phyloP scores from a whole-genome alignment of 2,329 filamentous ascomycete genomes.

The Rasamsonia emersonii region DNA sequence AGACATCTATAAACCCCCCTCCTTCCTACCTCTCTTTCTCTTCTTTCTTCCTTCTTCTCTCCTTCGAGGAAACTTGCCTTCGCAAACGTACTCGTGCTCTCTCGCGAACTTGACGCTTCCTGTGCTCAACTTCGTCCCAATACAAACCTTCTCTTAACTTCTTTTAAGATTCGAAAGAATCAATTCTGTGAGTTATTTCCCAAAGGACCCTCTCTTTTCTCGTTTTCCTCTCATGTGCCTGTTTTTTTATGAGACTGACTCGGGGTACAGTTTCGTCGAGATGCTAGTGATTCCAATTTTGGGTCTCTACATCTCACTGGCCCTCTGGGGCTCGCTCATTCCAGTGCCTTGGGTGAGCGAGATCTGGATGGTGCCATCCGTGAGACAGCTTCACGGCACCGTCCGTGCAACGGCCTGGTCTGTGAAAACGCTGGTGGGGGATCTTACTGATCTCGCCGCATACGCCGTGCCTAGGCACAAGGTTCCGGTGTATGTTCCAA shows the following conservation, averaged over 20 bases:
- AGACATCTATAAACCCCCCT: constrained; percentile 2
- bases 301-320: constrained; percentile 12
- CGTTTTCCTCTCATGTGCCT: not conserved
- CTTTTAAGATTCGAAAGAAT: too few species aligned
- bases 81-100: too few species aligned
- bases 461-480: constrained; percentile 6
- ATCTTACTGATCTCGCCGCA: constrained; percentile 10
- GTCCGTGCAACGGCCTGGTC: too few species aligned
- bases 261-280: constrained; percentile 2
- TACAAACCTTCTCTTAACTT: too few species aligned
- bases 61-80: too few species aligned
- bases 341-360: constrained; percentile 15
- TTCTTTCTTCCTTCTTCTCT: constrained; percentile 3
- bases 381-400: too few species aligned
- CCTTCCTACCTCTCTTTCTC: constrained; percentile 4
- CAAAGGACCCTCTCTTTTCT: constrained; percentile 2
- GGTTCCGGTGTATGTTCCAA: constrained; percentile 4
- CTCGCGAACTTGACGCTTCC: too few species aligned
- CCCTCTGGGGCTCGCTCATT: constrained; percentile 17
- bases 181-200: constrained; percentile 7
- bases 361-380: too few species aligned
- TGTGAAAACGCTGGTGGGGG: too few species aligned
- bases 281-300: constrained; percentile 17
- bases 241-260: not conserved
- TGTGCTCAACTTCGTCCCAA: too few species aligned